A percentile compares a stretch with the other conserved stretches of the same genome.
These are phyloP conservation scores for Termitomyces bulborhizus DNA, from an alignment of 768 basidiomycete genomes.

Conservation along the genomic window DNA sequence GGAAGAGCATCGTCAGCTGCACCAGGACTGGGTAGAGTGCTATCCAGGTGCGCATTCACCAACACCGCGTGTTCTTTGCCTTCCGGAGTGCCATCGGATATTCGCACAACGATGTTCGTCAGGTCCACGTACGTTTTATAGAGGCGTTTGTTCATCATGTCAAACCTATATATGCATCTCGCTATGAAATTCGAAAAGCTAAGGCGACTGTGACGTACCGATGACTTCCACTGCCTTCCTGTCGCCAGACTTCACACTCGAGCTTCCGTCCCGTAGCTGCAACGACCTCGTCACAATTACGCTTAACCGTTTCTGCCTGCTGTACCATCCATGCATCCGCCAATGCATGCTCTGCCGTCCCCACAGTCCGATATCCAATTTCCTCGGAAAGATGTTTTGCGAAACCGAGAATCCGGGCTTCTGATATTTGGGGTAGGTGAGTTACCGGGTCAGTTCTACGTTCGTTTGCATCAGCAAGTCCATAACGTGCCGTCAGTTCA, in stretches of 20 bases:
- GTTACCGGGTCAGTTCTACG: slow-evolving; percentile 45
- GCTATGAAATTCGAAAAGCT: background rate
- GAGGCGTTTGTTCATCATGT: slow-evolving; percentile 81
- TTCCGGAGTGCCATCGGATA: slow-evolving; percentile 68
- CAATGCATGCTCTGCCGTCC: slow-evolving; percentile 80
- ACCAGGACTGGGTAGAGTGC: slow-evolving; percentile 70
- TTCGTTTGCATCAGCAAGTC: background rate
- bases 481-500: background rate
- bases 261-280: slow-evolving; percentile 45
- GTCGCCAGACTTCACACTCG: slow-evolving; percentile 90
- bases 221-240: slow-evolving; percentile 84
- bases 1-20: slow-evolving; percentile 86
- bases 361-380: slow-evolving; percentile 89
- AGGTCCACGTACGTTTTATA: slow-evolving; percentile 86
- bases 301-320: slow-evolving; percentile 55
- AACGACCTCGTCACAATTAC: slow-evolving; percentile 54
- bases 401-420: slow-evolving; percentile 56
- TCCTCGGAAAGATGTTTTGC: slow-evolving; percentile 72
- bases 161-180: slow-evolving; percentile 51
- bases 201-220: slow-evolving; percentile 44
- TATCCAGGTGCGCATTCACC: slow-evolving; percentile 83
- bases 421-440: slow-evolving; percentile 63
- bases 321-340: slow-evolving; percentile 80
- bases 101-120: slow-evolving; percentile 83
- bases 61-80: slow-evolving; percentile 81